phyloP scores from a whole-genome alignment of 1,139 yeast species.

The Geotrichum bryndzae region DNA sequence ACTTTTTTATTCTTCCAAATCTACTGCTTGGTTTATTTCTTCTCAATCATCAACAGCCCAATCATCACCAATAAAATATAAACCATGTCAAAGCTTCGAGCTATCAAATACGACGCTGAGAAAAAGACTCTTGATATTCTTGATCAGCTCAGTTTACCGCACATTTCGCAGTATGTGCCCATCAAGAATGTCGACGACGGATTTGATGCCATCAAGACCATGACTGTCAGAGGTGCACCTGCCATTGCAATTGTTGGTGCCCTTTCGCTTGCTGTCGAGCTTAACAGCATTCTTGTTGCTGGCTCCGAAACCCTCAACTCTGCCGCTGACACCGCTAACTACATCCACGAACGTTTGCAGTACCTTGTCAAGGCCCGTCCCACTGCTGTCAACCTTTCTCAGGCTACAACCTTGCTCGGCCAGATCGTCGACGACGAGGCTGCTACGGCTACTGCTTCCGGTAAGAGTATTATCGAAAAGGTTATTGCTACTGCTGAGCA shows the following conservation, averaged over 20 bases:
- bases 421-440: conserved; percentile 21
- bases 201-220: conserved; percentile 67
- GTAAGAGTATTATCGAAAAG: conserved; percentile 27
- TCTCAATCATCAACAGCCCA: not conserved
- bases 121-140: conserved; percentile 51
- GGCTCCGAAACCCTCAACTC: not conserved
- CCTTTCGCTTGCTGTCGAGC: conserved; percentile 72
- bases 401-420: conserved; percentile 63
- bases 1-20: not conserved
- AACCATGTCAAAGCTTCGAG: conserved; percentile 37
- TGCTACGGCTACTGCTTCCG: not conserved
- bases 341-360: conserved; percentile 45
- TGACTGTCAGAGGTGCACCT: conserved; percentile 98
- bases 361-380: conserved; percentile 77
- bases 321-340: conserved; percentile 19
- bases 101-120: conserved; percentile 59
- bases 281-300: conserved; percentile 25
- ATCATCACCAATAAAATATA: not conserved
- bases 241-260: conserved; percentile 96
- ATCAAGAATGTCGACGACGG: conserved; percentile 65
- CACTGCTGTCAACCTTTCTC: conserved; percentile 87
- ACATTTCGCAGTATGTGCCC: conserved; percentile 60
- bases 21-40: too few species aligned
- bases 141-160: conserved; percentile 81
- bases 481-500: conserved; percentile 50